Percentiles rank a stretch among this genome's conserved stretches.
phyloP scores from a whole-genome alignment of 345 rosid species.

The Hirschfeldia incana region DNA sequence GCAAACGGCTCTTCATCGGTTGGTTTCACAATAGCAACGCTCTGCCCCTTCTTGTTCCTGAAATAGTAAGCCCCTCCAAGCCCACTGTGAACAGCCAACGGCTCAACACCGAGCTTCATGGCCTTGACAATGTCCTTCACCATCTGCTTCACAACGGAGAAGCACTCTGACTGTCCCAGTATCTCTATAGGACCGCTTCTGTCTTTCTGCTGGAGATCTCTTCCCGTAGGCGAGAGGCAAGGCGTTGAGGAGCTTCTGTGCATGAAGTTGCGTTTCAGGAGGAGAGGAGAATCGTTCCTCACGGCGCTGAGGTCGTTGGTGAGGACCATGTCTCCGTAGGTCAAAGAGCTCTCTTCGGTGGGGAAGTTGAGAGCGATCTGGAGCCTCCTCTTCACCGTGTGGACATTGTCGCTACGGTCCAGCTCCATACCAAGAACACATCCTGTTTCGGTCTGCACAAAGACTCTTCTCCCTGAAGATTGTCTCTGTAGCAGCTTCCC shows the following conservation, averaged over 20 bases:
- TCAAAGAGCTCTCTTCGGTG: slow-evolving; percentile 73
- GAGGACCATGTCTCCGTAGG: slow-evolving; percentile 84
- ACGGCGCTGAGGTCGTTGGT: slow-evolving; percentile 89
- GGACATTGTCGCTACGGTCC: slow-evolving; percentile 90
- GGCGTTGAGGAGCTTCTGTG: slow-evolving; percentile 98
- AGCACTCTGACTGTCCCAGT: slow-evolving; percentile 63
- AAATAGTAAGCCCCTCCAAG: slow-evolving; percentile 97
- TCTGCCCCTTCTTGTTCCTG: slow-evolving; percentile 67
- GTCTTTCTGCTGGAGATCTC: slow-evolving; percentile 75
- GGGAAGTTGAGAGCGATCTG: slow-evolving; percentile 89
- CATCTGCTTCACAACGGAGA: slow-evolving; percentile 48
- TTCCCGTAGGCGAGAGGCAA: slow-evolving; percentile 92
- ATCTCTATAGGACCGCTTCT: slow-evolving; percentile 88
- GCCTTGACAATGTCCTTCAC: slow-evolving; percentile 79
- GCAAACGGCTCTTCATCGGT: slow-evolving; percentile 99
- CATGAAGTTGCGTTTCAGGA: slow-evolving; percentile 69
- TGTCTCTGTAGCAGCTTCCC: slow-evolving; percentile 54
- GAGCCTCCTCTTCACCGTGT: slow-evolving; percentile 90
- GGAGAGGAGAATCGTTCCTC: slow-evolving; percentile 85
- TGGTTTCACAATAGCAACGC: slow-evolving; percentile 93
- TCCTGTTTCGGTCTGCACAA: slow-evolving; percentile 95
- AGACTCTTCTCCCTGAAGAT: slow-evolving; percentile 78
- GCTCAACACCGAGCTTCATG: slow-evolving; percentile 84
- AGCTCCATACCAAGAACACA: slow-evolving; percentile 99
- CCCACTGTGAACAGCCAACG: slow-evolving; percentile 72